Percentiles rank a stretch among this genome's conserved stretches.
Evolutionary conservation across 805 yeast genomes (phyloP).

Genomic region (Schizosaccharomyces pombe): DNA sequence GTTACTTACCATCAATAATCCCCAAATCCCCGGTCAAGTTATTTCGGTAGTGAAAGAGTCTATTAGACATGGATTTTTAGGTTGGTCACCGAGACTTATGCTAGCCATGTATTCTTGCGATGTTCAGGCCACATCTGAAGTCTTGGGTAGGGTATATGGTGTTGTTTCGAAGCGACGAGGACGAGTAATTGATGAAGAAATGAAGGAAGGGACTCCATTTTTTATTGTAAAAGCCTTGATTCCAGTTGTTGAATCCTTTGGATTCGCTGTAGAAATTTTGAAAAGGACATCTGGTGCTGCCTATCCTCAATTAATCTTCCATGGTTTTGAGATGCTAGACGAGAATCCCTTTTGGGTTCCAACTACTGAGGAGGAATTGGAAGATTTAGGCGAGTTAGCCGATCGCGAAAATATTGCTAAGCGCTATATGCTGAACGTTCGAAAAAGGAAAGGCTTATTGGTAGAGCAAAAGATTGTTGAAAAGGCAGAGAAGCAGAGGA

Average conservation of each 20-base stretch:
- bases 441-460: constrained; percentile 71
- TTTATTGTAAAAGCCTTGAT: constrained; percentile 64
- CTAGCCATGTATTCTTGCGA: constrained; percentile 87
- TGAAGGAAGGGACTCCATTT: constrained; percentile 96
- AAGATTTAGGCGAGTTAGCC: constrained; percentile 76
- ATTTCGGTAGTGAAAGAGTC: constrained; percentile 50
- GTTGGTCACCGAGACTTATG: constrained; percentile 73
- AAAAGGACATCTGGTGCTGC: constrained; percentile 93
- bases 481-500: constrained; percentile 86
- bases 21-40: constrained; percentile 38
- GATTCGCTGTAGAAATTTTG: constrained; percentile 83
- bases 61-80: constrained; percentile 45
- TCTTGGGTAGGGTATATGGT: constrained; percentile 80
- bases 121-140: constrained; percentile 85
- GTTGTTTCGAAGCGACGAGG: constrained; percentile 84
- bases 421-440: constrained; percentile 55
- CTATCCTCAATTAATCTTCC: constrained; percentile 76
- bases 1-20: constrained; percentile 12
- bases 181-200: constrained; percentile 63
- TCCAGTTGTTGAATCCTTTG: constrained; percentile 92
- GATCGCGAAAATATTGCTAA: constrained; percentile 83
- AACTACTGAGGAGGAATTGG: constrained; percentile 85
- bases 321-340: constrained; percentile 68
- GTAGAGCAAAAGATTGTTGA: constrained; percentile 76
- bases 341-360: constrained; percentile 99